A percentile compares a stretch with the other conserved stretches of the same genome.
Evolutionary conservation across 78 protist genomes (phyloP).

Genomic region (Guillardia theta): DNA sequence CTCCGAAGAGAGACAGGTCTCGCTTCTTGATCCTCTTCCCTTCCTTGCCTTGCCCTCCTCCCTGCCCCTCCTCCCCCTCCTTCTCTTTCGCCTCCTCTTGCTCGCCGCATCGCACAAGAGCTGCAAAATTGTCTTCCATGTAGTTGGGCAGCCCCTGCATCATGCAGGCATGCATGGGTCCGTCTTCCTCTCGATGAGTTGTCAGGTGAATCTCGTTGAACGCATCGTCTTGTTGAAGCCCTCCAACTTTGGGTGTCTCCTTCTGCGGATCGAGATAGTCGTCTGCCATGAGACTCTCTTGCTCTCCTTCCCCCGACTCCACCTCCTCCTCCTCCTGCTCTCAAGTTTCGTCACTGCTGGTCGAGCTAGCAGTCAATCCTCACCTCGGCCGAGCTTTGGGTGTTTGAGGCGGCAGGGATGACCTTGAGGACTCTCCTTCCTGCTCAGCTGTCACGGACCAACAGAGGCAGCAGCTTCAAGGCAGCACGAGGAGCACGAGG

Average conservation of each 20-base stretch:
- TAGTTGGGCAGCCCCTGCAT: slow-evolving; percentile 17
- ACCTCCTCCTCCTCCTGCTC: too few species aligned
- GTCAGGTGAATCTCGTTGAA: too few species aligned
- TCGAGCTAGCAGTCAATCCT: too few species aligned
- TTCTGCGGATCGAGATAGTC: not conserved
- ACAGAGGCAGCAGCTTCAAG: too few species aligned
- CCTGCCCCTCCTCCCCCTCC: not conserved
- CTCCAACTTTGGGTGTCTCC: not conserved
- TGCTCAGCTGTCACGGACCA: too few species aligned
- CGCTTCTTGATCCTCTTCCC: not conserved
- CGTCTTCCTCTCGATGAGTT: not conserved
- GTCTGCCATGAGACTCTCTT: not conserved
- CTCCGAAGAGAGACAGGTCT: not conserved
- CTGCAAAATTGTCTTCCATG: slow-evolving; percentile 6
- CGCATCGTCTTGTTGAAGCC: too few species aligned
- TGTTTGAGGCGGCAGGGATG: too few species aligned
- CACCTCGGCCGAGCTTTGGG: too few species aligned
- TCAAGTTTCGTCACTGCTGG: too few species aligned
- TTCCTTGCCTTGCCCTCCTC: not conserved
- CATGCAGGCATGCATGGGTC: not conserved
- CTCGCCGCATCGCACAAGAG: not conserved
- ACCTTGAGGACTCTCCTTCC: too few species aligned
- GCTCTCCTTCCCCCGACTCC: too few species aligned
- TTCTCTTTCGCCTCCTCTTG: not conserved
- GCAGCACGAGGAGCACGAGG: too few species aligned